A percentile compares a stretch with the other conserved stretches of the same genome.
phyloP scores from a whole-genome alignment of 495 filamentous ascomycete species.

The Alectoria sarmentosa region DNA sequence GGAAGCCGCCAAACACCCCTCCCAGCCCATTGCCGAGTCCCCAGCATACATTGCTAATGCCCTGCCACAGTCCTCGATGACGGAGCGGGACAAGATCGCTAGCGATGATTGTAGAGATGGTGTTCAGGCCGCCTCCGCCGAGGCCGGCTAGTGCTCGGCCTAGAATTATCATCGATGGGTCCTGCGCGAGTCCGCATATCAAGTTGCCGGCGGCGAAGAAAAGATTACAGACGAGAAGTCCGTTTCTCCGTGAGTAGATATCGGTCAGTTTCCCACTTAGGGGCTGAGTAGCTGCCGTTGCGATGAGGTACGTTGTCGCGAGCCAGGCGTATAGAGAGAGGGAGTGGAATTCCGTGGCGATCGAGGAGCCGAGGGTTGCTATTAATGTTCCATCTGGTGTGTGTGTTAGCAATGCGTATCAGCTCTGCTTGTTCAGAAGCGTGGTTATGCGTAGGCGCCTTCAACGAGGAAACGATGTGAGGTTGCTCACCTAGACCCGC shows the following conservation, averaged over 20 bases:
- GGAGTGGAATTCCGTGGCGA: constrained; percentile 72
- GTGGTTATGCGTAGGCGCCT: no score
- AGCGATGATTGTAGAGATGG: constrained; percentile 71
- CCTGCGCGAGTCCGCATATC: constrained; percentile 70
- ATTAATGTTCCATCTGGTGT: no score
- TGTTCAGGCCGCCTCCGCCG: constrained; percentile 75
- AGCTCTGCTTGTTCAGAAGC: no score
- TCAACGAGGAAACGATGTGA: no score
- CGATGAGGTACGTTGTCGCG: constrained; percentile 70
- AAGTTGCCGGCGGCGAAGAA: constrained; percentile 75
- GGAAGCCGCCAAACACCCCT: constrained; percentile 69
- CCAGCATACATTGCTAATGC: constrained; percentile 70
- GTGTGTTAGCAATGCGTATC: no score
- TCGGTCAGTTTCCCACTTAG: constrained; percentile 79
- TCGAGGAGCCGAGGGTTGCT: constrained; percentile 74
- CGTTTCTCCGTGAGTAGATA: constrained; percentile 72
- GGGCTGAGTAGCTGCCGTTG: constrained; percentile 79
- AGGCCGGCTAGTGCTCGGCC: constrained; percentile 77
- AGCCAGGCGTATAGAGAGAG: constrained; percentile 72
- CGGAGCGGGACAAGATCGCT: constrained; percentile 79
- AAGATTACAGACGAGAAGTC: constrained; percentile 67
- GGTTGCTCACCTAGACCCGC: no score
- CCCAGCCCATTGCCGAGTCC: constrained; percentile 62
- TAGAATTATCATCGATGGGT: constrained; percentile 59
- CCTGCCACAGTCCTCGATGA: constrained; percentile 75